Percentiles rank a stretch among this genome's conserved stretches.
Conservation (phyloP, 257 asterid species). For the Fraxinus excelsior region DNA sequence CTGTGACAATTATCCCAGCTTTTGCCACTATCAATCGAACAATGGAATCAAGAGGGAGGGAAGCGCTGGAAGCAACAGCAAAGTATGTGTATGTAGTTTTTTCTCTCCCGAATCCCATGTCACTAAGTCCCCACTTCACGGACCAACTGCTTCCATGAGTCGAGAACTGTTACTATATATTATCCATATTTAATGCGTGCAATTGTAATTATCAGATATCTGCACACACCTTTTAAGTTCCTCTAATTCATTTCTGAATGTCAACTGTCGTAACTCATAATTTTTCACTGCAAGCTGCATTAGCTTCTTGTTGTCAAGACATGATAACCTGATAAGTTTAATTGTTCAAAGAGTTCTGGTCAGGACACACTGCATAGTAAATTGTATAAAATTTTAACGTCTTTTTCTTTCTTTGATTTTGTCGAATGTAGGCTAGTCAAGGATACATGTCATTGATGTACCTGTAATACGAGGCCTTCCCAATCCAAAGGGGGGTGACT, state of each 20-base stretch:
- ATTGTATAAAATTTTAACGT: background rate
- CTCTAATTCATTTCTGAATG: constrained; percentile 48
- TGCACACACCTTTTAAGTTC: constrained; percentile 48
- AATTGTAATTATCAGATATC: background rate
- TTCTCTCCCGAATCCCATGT: constrained; percentile 73
- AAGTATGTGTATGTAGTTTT: constrained; percentile 53
- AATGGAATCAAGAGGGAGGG: constrained; percentile 38
- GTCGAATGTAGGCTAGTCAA: background rate
- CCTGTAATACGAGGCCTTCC: constrained; percentile 51
- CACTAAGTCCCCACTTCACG: constrained; percentile 45
- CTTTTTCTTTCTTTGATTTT: background rate
- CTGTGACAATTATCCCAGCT: constrained; percentile 44
- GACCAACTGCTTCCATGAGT: constrained; percentile 47
- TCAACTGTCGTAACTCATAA: constrained; percentile 45
- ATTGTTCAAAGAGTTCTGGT: background rate
- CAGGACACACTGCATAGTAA: background rate
- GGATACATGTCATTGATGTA: constrained; percentile 3
- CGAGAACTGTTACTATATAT: background rate
- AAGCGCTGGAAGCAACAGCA: constrained; percentile 44
- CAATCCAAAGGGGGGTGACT: constrained; percentile 32
- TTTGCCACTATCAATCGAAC: constrained; percentile 47
- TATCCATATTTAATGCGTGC: background rate
- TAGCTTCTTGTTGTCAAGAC: constrained; percentile 43
- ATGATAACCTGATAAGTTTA: constrained; percentile 34
- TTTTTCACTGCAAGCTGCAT: constrained; percentile 53